Base-by-base conservation (phyloP, 1,139 yeast genomes). In the Wickerhamomyces sp. region DNA sequence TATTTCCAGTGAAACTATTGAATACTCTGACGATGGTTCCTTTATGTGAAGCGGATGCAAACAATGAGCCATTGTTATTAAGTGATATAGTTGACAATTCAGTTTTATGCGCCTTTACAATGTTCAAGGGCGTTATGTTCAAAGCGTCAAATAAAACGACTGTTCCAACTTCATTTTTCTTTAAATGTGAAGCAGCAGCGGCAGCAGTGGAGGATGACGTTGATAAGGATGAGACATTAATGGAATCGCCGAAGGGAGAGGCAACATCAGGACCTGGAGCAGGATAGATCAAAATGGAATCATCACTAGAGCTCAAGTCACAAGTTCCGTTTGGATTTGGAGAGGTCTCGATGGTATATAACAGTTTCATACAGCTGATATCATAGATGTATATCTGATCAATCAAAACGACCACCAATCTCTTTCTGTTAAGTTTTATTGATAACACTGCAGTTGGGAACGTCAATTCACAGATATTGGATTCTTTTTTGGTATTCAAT, bases 331-430 rank as follows among this genome's bases (percentile, higher is more conserved):
- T 55, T 30, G 59, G 65, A 45, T 62, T 67, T 0, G 71, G 61
- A 6, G 72, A 69, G 4, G 74, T 67, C 45, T 79, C 87, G 43
- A 84, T 72, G 1, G 85, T 80, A 58, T 82, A 85, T 32, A 84
- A 60, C 27, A 84, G 68, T 52, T 84, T 73, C 69, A 85, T 83
- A 56, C 86, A 83, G 52, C 85, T 80, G 52, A 85, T 76, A 60
- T 85, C 93, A 60, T 85, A 85, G 27, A 84, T 72, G 57, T 79
- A 82, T 10, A 85, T 76, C 52, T 84, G 85, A 42, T 84, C 88
- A 49, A 79, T 76, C 42, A 84, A 63, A 13, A 81, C 68, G 23
- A 84, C 86, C 41, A 84, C 71, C 50, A 85, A 64, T 42, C 91
- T 62, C 55, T 81, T 81, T 39, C 90, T 67, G 61, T 84, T 85